Conservation (phyloP, 2,329 filamentous ascomycete species). For the Pseudogymnoascus verrucosus region DNA sequence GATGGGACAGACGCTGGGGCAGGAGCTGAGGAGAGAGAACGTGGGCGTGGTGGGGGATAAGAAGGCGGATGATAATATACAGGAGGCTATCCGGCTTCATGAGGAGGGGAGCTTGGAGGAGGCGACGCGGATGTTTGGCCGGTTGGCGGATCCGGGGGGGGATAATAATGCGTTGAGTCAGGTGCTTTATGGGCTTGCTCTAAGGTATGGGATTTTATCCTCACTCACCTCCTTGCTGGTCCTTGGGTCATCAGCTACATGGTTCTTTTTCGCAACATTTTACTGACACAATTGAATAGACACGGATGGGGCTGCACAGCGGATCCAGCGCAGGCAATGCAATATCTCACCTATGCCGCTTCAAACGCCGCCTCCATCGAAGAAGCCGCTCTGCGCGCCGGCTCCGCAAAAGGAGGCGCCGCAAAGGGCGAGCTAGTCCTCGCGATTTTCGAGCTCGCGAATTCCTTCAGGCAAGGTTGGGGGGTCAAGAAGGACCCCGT, state of each 20-base stretch:
- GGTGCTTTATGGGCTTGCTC: slow-evolving; percentile 86
- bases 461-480: slow-evolving; percentile 92
- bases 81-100: slow-evolving; percentile 91
- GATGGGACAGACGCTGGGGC: slow-evolving; percentile 14
- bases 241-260: neutral
- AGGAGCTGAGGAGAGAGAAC: slow-evolving; percentile 19
- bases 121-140: slow-evolving; percentile 80
- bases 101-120: slow-evolving; percentile 70
- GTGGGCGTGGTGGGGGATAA: slow-evolving; percentile 38
- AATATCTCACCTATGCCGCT: slow-evolving; percentile 80
- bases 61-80: slow-evolving; percentile 63
- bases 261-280: too few relatives aligned
- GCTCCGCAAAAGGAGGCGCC: slow-evolving; percentile 84
- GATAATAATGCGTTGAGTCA: slow-evolving; percentile 91
- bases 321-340: slow-evolving; percentile 65
- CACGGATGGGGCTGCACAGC: slow-evolving; percentile 87
- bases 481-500: slow-evolving; percentile 78
- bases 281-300: slow-evolving; percentile 35
- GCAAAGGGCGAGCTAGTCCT: slow-evolving; percentile 95
- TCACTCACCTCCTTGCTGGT: slow-evolving; percentile 8
- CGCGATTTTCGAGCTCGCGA: slow-evolving; percentile 90
- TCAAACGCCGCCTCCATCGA: slow-evolving; percentile 86
- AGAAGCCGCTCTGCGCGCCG: slow-evolving; percentile 73
- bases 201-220: slow-evolving; percentile 52
- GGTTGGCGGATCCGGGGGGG: slow-evolving; percentile 72